These are phyloP conservation scores for Diaporthe amygdali DNA, from an alignment of 2,329 filamentous ascomycete species.

Conservation along the genomic window DNA sequence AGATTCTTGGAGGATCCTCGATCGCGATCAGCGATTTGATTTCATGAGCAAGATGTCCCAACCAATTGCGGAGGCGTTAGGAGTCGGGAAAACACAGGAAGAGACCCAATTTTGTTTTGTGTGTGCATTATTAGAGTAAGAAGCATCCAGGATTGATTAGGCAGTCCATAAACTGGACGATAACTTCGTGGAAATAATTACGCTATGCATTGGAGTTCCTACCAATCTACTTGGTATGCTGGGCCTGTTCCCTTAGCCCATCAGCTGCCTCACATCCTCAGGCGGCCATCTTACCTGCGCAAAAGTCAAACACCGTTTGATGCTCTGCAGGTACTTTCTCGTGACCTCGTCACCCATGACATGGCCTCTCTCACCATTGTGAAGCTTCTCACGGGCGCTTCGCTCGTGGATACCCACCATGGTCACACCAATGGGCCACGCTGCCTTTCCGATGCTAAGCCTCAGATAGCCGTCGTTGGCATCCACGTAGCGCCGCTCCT, in stretches of 20 bases:
- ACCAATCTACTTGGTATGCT: background rate
- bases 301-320: constrained; percentile 96
- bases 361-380: constrained; percentile 86
- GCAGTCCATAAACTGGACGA: background rate
- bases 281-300: constrained; percentile 97
- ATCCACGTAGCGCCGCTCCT: constrained; percentile 90
- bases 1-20: background rate
- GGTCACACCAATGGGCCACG: constrained; percentile 98
- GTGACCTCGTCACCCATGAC: constrained; percentile 98
- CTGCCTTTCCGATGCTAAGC: constrained; percentile 93
- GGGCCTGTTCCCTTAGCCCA: constrained; percentile 70
- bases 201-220: background rate
- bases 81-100: constrained; percentile 16
- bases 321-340: constrained; percentile 94
- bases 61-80: constrained; percentile 22
- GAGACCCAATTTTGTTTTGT: background rate
- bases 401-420: constrained; percentile 99
- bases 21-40: background rate
- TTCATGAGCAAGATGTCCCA: background rate
- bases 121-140: constrained; percentile 1
- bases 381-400: constrained; percentile 92
- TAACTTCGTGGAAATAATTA: background rate
- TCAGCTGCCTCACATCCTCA: constrained; percentile 88
- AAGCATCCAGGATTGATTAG: background rate
- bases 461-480: constrained; percentile 95